These are phyloP conservation scores for Phytophthora pistaciae DNA, from an alignment of 352 stramenopile genomes.

Conservation along the genomic window DNA sequence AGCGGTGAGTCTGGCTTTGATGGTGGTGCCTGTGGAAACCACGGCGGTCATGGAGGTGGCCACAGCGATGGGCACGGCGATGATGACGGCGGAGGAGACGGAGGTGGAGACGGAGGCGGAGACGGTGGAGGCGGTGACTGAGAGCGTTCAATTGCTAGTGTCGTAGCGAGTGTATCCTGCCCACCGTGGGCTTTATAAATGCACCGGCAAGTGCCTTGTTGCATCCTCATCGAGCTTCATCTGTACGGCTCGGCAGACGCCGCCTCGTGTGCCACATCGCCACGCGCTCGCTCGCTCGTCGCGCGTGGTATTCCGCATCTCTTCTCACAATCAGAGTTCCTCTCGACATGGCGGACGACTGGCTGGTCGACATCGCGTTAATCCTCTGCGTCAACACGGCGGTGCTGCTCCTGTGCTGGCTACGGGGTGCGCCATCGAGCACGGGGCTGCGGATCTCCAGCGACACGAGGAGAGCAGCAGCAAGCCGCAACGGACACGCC, in stretches of 20 bases:
- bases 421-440: conserved; percentile 18
- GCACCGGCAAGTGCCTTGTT: neutral
- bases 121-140: neutral
- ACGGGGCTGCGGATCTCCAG: conserved; percentile 26
- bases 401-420: conserved; percentile 30
- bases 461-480: conserved; percentile 19
- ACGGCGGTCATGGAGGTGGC: neutral
- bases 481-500: neutral
- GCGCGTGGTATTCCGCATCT: conserved; percentile 6
- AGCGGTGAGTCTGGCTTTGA: conserved; percentile 3
- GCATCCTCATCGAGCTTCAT: conserved; percentile 14
- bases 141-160: neutral
- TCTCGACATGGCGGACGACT: conserved; percentile 25
- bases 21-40: neutral
- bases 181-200: conserved; percentile 6
- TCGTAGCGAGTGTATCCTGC: neutral
- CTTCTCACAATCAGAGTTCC: conserved; percentile 25
- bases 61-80: neutral
- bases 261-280: conserved; percentile 26
- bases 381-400: conserved; percentile 16
- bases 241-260: neutral
- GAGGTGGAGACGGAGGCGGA: neutral
- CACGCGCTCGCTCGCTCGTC: conserved; percentile 23
- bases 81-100: neutral
- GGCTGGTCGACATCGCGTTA: conserved; percentile 20